phyloP scores from a whole-genome alignment of 2,329 filamentous ascomycete genomes.

The Curvularia verruculosa region DNA sequence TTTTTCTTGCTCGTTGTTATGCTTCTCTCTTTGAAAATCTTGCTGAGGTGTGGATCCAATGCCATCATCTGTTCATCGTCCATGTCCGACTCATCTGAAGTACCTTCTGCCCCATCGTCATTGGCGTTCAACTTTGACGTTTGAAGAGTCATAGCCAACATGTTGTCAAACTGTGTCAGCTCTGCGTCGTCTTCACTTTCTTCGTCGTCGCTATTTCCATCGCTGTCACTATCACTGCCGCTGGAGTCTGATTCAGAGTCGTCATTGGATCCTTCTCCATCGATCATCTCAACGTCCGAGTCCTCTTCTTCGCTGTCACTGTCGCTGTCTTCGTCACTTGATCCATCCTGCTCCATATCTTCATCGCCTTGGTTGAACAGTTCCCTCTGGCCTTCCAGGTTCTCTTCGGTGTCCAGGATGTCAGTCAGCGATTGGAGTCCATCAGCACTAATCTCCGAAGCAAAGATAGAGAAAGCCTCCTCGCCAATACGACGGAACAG shows the following conservation, averaged over 20 bases:
- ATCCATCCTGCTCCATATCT: constrained; percentile 48
- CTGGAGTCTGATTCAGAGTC: constrained; percentile 18
- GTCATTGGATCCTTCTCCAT: constrained; percentile 42
- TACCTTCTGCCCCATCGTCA: constrained; percentile 67
- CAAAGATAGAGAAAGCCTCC: constrained; percentile 86
- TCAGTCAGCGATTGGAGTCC: constrained; percentile 72
- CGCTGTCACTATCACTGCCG: constrained; percentile 35
- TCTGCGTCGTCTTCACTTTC: constrained; percentile 57
- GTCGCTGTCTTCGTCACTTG: constrained; percentile 55
- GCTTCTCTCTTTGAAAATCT: constrained; percentile 80
- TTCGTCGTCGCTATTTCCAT: constrained; percentile 19
- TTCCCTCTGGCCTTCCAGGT: constrained; percentile 79
- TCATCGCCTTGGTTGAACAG: constrained; percentile 72
- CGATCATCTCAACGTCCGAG: constrained; percentile 55
- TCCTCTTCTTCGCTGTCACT: constrained; percentile 53
- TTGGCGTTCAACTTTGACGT: constrained; percentile 62
- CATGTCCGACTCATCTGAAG: constrained; percentile 76
- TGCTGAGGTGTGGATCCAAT: constrained; percentile 79
- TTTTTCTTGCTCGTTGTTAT: constrained; percentile 73
- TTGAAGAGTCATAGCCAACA: constrained; percentile 78
- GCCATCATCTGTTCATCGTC: constrained; percentile 95
- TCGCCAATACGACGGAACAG: constrained; percentile 85
- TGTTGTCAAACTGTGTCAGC: constrained; percentile 70
- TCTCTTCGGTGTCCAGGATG: constrained; percentile 80
- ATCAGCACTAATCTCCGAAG: constrained; percentile 72